Evolutionary conservation across 768 basidiomycete genomes (phyloP), one percentile per base, ranked within the genome.

Genomic region (Tephrocybe rancida): DNA sequence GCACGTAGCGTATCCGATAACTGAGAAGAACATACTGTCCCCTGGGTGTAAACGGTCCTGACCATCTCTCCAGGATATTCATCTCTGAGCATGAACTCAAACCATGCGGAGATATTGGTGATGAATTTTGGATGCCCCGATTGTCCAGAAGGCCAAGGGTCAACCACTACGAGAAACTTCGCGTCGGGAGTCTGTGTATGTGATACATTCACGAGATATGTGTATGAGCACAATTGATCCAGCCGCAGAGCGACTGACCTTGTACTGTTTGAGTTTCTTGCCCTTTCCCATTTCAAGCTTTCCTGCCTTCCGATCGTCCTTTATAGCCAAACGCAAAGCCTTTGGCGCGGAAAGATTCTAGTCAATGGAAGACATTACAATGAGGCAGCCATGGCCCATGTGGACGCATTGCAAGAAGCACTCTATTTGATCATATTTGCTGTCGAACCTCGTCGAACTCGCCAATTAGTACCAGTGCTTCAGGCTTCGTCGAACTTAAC

Each of bases 61-160:
- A 64, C 62, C 2, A 59, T 59, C 5, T 64, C 57, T 8, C 58
- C 61, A 7, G 66, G 68, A 54, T 68, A 65, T 3, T 66, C 59
- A 1, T 67, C 66, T 27, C 47, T 52, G 1, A 74, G 52, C 73
- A 74, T 73, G n/a, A 64, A 44, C 29, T 68, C 64, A 21, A 74
- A 69, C 73, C 73, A 74, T 24, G 59, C 63, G 11, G 64, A 65
- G 10, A 72, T 63, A 38, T 68, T 65, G 34, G 69, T 65, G 26
- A 69, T 55, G 37, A 67, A 66, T 9, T 48, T 54, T 7, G 52
- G 50, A 8, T 60, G 54, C 10, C 48, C 42, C 26, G 63, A 46
- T 16, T 45, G 49, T 2, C 64, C 64, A n/a, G 24, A 18, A 44
- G 51, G 51, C 71, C 71, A 71, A 22, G 70, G 67, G 19, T 69